Conservation (phyloP, 345 rosid genomes). For the Schrenkiella parvula region DNA sequence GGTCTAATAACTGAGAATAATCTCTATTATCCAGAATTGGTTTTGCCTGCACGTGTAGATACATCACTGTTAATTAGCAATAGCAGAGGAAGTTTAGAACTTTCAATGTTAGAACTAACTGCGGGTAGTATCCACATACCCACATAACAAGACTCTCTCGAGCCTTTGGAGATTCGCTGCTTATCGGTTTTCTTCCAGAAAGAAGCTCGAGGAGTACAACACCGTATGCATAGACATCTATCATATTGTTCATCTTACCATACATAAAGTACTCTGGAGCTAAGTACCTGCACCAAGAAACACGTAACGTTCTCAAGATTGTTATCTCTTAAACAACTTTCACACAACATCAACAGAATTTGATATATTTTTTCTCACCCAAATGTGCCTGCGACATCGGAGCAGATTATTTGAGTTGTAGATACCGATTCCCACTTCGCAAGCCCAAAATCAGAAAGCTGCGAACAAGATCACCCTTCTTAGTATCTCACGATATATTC, state of each 20-base stretch:
- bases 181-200: conserved; percentile 78
- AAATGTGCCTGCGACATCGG: conserved; percentile 88
- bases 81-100: background rate
- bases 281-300: conserved; percentile 62
- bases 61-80: background rate
- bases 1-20: conserved; percentile 53
- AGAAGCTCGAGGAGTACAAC: conserved; percentile 99
- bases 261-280: conserved; percentile 98
- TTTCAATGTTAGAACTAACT: background rate
- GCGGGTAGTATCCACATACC: conserved; percentile 46
- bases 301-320: background rate
- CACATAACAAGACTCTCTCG: conserved; percentile 89
- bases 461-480: conserved; percentile 23
- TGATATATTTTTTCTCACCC: conserved; percentile 47
- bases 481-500: background rate
- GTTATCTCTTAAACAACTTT: conserved; percentile 35
- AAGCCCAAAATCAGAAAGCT: conserved; percentile 97
- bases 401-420: conserved; percentile 59
- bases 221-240: conserved; percentile 90
- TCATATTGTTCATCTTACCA: conserved; percentile 82
- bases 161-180: conserved; percentile 56
- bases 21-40: conserved; percentile 61
- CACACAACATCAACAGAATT: conserved; percentile 6
- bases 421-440: conserved; percentile 64
- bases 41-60: conserved; percentile 53